Base-by-base conservation (phyloP, 129 eudicot species). In the Kitagawia praeruptora region DNA sequence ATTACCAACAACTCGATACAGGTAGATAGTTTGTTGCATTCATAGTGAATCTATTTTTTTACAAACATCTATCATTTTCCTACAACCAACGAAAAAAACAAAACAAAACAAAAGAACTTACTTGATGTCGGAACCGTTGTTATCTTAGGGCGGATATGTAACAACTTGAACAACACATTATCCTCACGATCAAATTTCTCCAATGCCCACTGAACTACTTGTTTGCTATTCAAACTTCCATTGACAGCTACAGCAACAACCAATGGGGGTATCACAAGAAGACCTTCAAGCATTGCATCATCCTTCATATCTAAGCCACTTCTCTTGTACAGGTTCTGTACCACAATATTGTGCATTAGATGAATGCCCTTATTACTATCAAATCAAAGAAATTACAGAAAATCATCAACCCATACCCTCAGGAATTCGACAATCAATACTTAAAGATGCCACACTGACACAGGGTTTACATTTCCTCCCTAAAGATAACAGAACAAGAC, bases 151-250 rank as follows among this genome's bases (percentile, higher is more conserved):
- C 87, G 90, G 76, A 94, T 83, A 77, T 88, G 89, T 58, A 91
- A 75, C 82, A 94, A 79, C 82, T 88, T 94, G 87, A 94, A 94
- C 80, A 75, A 78, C 80, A 88, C 86, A 66, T 78, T 78, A 51
- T 91, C 90, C 86, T 94, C 97, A 5, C 87, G 87, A 80, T 81
- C 88, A 84, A 94, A 90, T 77, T 91, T 94, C 41, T 94, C 98
- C 83, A 94, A 53, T 38, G 97, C 98, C 98, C 98, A 94, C 79
- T 58, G 81, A 67, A 94, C 80, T 40, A 90, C 83, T 80, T 87
- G 31, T 76, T 90, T 91, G 85, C 89, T 82, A 56, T 86, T 94
- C 38, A 70, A 76, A 76, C 84, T 84, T 75, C 87, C 93, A 82
- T 75, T 87, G 58, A 94, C 82, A 41, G 97, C 98, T 78, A 94